Evolutionary conservation across 1,139 yeast species (phyloP), one percentile per base, ranked within the genome.

Genomic region (Protomyces inundatus): DNA sequence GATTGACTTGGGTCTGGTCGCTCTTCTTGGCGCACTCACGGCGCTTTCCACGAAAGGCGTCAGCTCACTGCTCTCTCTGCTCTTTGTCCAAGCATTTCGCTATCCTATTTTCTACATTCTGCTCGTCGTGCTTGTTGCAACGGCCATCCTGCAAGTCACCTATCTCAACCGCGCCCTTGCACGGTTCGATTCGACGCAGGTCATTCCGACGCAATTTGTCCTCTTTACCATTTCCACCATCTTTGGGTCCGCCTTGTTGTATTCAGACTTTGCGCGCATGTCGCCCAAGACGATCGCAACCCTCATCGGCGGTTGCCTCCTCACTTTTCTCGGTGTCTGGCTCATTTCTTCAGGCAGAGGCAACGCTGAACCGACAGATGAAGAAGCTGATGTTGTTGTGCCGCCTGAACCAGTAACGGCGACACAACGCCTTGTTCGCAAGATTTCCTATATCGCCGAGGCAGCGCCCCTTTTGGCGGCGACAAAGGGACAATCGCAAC

Each of bases 161-260:
- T 73, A 75, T 52, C 71, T 80, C 12, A 76, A 76, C 66, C 71
- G 74, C 14, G 77, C 80, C 1, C 71, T 80, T 53, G 73, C 73
- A 46, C 68, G 71, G 14, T 79, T 77, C 64, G 77, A 77, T 16
- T 77, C 80, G 3, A 77, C 81, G 42, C 61, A 54, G 7, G 82
- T 80, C 3, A 77, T 80, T 5, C 82, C 82, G 0, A 75, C 78
- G 45, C 81, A 79, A 68, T 80, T 79, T 70, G 79, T 76, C 7
- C 73, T 78, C 33, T 80, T 80, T 71, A 79, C 81, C 0, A 66
- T 76, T 6, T 74, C 79, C 1, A 80, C 78, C 4, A 73, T 77
- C 46, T 56, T 73, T 5, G 80, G 79, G n/a, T 78, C 81, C 0
- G 77, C 76, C 23, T 68, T 77, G 6, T 72, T 77, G 4, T 79